Conservation (phyloP, 352 stramenopile genomes). For the Phytophthora cactorum region DNA sequence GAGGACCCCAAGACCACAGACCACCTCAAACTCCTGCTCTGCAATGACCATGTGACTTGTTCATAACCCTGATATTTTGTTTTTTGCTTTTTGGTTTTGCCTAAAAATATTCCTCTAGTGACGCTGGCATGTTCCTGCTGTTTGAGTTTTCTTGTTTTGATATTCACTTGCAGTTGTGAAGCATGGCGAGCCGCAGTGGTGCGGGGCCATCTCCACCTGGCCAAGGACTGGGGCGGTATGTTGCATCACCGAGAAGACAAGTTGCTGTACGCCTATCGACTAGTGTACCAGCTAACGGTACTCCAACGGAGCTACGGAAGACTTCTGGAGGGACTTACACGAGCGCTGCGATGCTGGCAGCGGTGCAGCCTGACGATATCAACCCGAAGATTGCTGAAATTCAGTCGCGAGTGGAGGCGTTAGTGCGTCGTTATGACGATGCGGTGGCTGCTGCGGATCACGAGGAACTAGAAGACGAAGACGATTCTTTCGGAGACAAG, state of each 20-base stretch:
- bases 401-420: constrained; percentile 69
- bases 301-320: neutral
- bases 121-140: too few species aligned
- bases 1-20: constrained; percentile 40
- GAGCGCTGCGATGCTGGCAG: constrained; percentile 21
- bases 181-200: constrained; percentile 26
- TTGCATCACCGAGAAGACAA: constrained; percentile 25
- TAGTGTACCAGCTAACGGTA: constrained; percentile 12
- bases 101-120: constrained; percentile 31
- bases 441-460: constrained; percentile 23
- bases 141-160: constrained; percentile 9
- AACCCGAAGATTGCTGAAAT: constrained; percentile 72
- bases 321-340: constrained; percentile 10
- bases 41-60: constrained; percentile 37
- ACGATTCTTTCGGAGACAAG: constrained; percentile 31
- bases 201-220: constrained; percentile 15
- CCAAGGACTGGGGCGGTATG: constrained; percentile 18
- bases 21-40: constrained; percentile 23
- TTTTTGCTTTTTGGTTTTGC: neutral
- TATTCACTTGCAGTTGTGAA: neutral
- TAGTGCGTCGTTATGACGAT: constrained; percentile 73
- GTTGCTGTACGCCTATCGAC: constrained; percentile 14
- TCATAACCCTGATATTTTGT: constrained; percentile 9
- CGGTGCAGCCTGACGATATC: constrained; percentile 1
- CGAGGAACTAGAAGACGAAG: constrained; percentile 35